These are phyloP conservation scores for Lactarius psammicola DNA, from an alignment of 768 basidiomycete genomes.

Conservation along the genomic window DNA sequence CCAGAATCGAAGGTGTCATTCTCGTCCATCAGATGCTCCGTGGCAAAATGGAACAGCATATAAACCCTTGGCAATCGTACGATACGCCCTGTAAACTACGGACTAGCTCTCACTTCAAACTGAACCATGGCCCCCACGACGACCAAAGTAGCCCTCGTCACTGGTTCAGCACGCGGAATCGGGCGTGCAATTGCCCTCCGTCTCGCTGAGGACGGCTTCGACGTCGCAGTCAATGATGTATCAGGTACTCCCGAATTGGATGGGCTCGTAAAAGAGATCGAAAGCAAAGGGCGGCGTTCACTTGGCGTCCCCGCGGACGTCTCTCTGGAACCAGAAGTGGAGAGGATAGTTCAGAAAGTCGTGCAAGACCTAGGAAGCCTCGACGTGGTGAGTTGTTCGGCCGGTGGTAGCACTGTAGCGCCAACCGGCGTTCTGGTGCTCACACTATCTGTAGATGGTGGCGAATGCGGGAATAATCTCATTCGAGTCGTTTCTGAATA, in stretches of 20 bases:
- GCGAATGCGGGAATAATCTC: constrained; percentile 22
- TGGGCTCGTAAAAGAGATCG: constrained; percentile 5
- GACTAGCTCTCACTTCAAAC: neutral
- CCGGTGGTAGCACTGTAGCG: no score
- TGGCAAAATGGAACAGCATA: neutral
- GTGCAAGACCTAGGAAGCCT: constrained; percentile 21
- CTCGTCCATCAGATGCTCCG: no score
- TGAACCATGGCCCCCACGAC: neutral
- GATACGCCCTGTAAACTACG: neutral
- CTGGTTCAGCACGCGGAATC: constrained; percentile 29
- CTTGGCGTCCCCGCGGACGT: constrained; percentile 19
- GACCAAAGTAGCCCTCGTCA: constrained; percentile 28
- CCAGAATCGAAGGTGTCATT: no score
- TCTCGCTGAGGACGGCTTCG: constrained; percentile 29
- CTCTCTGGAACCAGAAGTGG: constrained; percentile 15
- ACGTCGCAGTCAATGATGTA: constrained; percentile 28
- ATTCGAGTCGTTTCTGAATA: constrained; percentile 4
- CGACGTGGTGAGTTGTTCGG: constrained; percentile 26
- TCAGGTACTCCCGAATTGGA: constrained; percentile 8
- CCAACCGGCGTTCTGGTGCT: no score
- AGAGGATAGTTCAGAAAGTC: constrained; percentile 9
- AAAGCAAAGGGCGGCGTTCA: constrained; percentile 15
- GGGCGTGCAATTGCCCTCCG: constrained; percentile 29
- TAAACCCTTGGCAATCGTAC: neutral
- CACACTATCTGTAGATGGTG: constrained; percentile 20